Evolutionary conservation across 768 basidiomycete genomes (phyloP).

Genomic region (Mycena haematopus): DNA sequence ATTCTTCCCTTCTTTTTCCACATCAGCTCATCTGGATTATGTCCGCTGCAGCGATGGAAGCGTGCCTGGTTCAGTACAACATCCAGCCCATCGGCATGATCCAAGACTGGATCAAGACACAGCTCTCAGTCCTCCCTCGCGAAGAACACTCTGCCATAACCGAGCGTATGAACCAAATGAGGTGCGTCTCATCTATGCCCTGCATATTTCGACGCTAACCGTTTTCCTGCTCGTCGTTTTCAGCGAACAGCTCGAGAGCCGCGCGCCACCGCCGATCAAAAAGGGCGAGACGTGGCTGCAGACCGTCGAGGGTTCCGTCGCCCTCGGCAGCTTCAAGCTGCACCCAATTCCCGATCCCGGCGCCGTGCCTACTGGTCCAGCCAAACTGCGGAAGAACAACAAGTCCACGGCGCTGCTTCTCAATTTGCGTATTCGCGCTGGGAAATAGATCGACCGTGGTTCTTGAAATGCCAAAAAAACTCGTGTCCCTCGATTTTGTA

Average conservation of each 20-base stretch:
- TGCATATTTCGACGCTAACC: constrained; percentile 2
- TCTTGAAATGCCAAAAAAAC: no score
- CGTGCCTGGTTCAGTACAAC: constrained; percentile 50
- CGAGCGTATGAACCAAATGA: constrained; percentile 32
- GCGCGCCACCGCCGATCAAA: constrained; percentile 18
- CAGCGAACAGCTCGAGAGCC: constrained; percentile 18
- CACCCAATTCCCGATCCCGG: constrained; percentile 13
- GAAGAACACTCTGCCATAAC: constrained; percentile 25
- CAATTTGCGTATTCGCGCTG: constrained; percentile 11
- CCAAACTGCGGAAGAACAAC: constrained; percentile 23
- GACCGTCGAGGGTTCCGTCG: constrained; percentile 17
- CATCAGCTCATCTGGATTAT: neutral
- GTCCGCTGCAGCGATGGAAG: constrained; percentile 49
- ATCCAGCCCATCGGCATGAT: constrained; percentile 42
- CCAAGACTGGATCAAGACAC: constrained; percentile 45
- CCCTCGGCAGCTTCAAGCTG: constrained; percentile 9
- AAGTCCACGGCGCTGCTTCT: constrained; percentile 24
- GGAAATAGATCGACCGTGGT: neutral
- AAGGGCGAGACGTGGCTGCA: constrained; percentile 26
- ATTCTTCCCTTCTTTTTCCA: neutral
- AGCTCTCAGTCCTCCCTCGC: constrained; percentile 31
- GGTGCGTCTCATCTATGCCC: neutral
- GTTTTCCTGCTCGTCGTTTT: neutral
- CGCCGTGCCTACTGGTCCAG: neutral
- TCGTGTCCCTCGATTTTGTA: no score